Evolutionary conservation across 169 alveolate species (phyloP), one percentile per base, ranked within the genome.

Genomic region (Haemoproteus tartakovskyi): DNA sequence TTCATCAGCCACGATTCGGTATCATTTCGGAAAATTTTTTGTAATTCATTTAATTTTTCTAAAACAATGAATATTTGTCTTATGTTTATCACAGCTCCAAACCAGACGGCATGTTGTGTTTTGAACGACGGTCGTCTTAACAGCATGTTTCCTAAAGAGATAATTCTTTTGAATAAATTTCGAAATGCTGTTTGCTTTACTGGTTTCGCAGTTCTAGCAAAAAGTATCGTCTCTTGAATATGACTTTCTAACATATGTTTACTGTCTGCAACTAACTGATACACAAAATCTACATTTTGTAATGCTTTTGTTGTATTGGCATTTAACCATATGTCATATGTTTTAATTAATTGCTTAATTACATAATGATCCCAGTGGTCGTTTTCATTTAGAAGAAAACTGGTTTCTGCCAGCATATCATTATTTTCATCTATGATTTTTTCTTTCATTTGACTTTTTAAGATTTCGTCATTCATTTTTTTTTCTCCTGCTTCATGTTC

Each of bases 51-150:
- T 12, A 86, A 87, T 41, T 86, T 88, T 37, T 80, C 81, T 57
- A 88, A 47, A 14, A 88, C 22, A 26, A 79, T 60, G 18, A 81
- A 57, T 46, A 40, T 70, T 22, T 67, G 51, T 41, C 56, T 67
- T 37, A 80, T 54, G 46, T 88, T 64, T 12, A 88, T 62, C 30
- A 83, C 79, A 18, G 88, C 88, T 2, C 93, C 93, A 83, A 88
- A 85, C 93, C 93, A 88, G 3, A 88, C 63, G 18, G 93, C 93
- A 47, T 88, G 91, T 36, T 88, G 91, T 6, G 86, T 91, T 36
- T 52, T 78, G 37, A 78, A 80, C 6, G 60, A 46, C 6, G 91
- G 80, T 46, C 62, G 78, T 52, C 87, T 36, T 51, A 88, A 70
- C 12, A 88, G 51, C 59, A 85, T 63, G 40, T 83, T 88, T 38